A percentile compares a stretch with the other conserved stretches of the same genome.
Evolutionary conservation across 176 grass and related monocot genomes (phyloP).

Genomic region (Oryza longistaminata): DNA sequence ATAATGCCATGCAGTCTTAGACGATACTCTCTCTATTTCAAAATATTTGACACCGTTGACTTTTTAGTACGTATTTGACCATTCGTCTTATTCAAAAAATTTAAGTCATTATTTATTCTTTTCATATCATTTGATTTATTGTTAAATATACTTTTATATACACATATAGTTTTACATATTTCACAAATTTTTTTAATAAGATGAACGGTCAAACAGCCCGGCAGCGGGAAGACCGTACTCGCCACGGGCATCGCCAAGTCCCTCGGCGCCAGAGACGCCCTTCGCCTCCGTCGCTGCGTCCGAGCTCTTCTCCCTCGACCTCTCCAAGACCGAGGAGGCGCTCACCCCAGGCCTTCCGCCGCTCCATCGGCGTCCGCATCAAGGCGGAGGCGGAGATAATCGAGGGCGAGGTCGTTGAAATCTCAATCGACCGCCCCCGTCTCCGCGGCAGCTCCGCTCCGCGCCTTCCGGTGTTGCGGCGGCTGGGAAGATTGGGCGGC

Average conservation of each 20-base stretch:
- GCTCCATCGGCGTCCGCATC: constrained; percentile 90
- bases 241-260: constrained; percentile 98
- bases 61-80: too few species aligned
- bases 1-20: constrained; percentile 64
- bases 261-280: constrained; percentile 80
- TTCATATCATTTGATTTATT: too few species aligned
- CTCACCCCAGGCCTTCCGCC: constrained; percentile 89
- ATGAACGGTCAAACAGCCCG: constrained; percentile 39
- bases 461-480: constrained; percentile 39
- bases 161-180: too few species aligned
- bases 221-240: constrained; percentile 91
- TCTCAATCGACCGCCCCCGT: constrained; percentile 83
- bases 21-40: too few species aligned
- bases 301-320: constrained; percentile 90
- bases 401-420: constrained; percentile 97
- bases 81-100: too few species aligned
- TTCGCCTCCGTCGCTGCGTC: constrained; percentile 88
- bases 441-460: constrained; percentile 40
- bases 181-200: too few species aligned
- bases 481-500: constrained; percentile 61
- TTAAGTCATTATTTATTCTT: too few species aligned
- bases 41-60: too few species aligned
- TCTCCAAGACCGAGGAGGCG: constrained; percentile 94
- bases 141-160: too few species aligned
- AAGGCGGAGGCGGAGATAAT: constrained; percentile 99